Percentiles rank a stretch among this genome's conserved stretches.
Conservation (phyloP, 805 yeast species). For the Wickerhamiella kazuoi region DNA sequence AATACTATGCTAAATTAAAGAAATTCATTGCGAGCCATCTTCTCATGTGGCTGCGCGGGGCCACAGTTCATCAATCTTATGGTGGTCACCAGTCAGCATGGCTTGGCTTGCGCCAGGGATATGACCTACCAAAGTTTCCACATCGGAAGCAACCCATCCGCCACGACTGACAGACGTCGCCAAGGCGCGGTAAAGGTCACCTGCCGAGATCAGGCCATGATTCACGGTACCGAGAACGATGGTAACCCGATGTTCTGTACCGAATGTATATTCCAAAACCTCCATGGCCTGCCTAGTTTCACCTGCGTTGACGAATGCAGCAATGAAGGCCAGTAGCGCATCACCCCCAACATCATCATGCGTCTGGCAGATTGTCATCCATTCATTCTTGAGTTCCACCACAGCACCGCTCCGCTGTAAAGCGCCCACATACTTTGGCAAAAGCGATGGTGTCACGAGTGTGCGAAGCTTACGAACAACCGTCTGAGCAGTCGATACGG, state of each 20-base stretch:
- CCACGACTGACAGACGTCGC: conserved; percentile 3
- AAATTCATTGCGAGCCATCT: not conserved
- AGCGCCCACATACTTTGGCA: conserved; percentile 14
- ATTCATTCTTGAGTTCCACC: conserved; percentile 12
- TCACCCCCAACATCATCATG: conserved; percentile 7
- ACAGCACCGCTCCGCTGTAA: conserved; percentile 12
- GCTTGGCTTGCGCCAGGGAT: not conserved
- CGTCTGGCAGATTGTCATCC: conserved; percentile 6
- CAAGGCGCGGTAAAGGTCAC: conserved; percentile 5
- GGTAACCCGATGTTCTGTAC: conserved; percentile 2
- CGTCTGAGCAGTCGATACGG: not conserved
- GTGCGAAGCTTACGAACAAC: conserved; percentile 1
- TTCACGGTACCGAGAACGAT: conserved; percentile 1
- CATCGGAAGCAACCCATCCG: conserved; percentile 3
- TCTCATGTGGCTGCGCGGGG: not conserved
- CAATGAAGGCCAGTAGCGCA: conserved; percentile 13
- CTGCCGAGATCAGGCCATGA: conserved; percentile 2
- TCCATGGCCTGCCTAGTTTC: conserved; percentile 7
- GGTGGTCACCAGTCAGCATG: not conserved
- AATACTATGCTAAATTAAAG: not conserved
- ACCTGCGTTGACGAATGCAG: conserved; percentile 10
- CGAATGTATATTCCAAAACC: conserved; percentile 9
- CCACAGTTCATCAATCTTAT: conserved; percentile 7
- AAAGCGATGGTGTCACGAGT: not conserved
- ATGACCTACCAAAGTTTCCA: conserved; percentile 6